Evolutionary conservation across 345 rosid genomes (phyloP).

Genomic region (Camelina laxa): DNA sequence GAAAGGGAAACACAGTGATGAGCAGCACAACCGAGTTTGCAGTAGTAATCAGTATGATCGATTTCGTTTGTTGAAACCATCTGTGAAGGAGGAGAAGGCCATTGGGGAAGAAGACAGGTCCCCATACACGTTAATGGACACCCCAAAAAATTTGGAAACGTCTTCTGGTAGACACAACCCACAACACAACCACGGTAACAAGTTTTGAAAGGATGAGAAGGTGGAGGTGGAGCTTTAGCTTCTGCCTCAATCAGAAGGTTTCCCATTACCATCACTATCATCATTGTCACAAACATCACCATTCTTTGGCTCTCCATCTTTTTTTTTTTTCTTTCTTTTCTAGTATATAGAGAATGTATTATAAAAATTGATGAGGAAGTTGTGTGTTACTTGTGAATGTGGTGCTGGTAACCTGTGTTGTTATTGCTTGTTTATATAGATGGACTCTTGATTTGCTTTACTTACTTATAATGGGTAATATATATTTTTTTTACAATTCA

Average conservation of each 20-base stretch:
- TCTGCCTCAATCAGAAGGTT: too few species aligned
- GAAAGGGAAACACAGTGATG: conserved; percentile 22
- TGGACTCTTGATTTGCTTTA: not conserved
- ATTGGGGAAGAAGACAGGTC: conserved; percentile 25
- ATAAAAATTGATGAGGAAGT: not conserved
- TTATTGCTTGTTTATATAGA: conserved; percentile 30
- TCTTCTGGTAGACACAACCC: too few species aligned
- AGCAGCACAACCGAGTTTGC: conserved; percentile 40
- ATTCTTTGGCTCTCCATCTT: too few species aligned
- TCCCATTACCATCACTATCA: too few species aligned
- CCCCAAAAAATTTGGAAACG: too few species aligned
- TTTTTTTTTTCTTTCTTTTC: not conserved
- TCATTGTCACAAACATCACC: too few species aligned
- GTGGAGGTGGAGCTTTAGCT: too few species aligned
- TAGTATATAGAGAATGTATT: not conserved
- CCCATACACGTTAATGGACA: conserved; percentile 32
- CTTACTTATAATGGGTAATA: too few species aligned
- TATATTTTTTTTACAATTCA: not conserved
- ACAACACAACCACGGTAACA: too few species aligned
- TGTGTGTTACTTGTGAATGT: not conserved
- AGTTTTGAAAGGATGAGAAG: too few species aligned
- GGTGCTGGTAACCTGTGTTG: not conserved
- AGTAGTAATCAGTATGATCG: not conserved
- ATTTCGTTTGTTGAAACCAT: conserved; percentile 14
- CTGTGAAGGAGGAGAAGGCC: conserved; percentile 14